phyloP scores from a whole-genome alignment of 148 eudicot genomes.

The Tetragonia tetragonoides region DNA sequence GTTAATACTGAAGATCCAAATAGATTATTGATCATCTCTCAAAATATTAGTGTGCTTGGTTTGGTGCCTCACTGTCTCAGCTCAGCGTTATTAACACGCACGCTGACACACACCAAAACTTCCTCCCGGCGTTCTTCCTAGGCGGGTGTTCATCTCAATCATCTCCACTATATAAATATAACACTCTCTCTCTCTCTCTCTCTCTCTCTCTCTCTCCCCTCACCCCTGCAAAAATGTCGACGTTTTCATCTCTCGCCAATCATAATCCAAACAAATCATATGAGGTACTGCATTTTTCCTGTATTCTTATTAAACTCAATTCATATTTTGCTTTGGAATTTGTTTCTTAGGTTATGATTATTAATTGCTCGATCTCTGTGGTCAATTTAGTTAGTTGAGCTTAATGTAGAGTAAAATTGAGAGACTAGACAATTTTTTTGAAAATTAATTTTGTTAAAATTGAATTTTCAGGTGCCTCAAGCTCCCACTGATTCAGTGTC shows the following conservation, averaged over 20 bases:
- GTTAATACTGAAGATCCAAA: too few species aligned
- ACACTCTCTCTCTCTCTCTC: too few species aligned
- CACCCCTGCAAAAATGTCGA: slow-evolving; percentile 11
- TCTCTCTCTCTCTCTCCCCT: too few species aligned
- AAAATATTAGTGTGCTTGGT: too few species aligned
- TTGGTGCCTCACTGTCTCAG: too few species aligned
- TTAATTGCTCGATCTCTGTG: not conserved
- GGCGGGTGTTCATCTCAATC: too few species aligned
- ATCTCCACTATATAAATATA: too few species aligned
- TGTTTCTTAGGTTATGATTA: not conserved
- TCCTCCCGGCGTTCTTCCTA: too few species aligned
- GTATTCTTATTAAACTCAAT: not conserved
- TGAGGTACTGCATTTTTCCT: slow-evolving; percentile 17
- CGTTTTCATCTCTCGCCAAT: slow-evolving; percentile 27
- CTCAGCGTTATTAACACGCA: too few species aligned
- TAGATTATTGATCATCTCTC: too few species aligned
- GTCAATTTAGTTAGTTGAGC: not conserved
- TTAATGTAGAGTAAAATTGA: not conserved
- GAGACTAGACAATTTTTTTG: not conserved
- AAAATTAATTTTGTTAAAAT: not conserved
- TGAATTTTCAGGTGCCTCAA: slow-evolving; percentile 43
- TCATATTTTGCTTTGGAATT: not conserved
- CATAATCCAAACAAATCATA: slow-evolving; percentile 37
- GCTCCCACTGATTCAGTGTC: slow-evolving; percentile 76
- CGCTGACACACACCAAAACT: too few species aligned